These are phyloP conservation scores for Gyromitra esculenta DNA, from an alignment of 2,329 filamentous ascomycete species.

Conservation along the genomic window DNA sequence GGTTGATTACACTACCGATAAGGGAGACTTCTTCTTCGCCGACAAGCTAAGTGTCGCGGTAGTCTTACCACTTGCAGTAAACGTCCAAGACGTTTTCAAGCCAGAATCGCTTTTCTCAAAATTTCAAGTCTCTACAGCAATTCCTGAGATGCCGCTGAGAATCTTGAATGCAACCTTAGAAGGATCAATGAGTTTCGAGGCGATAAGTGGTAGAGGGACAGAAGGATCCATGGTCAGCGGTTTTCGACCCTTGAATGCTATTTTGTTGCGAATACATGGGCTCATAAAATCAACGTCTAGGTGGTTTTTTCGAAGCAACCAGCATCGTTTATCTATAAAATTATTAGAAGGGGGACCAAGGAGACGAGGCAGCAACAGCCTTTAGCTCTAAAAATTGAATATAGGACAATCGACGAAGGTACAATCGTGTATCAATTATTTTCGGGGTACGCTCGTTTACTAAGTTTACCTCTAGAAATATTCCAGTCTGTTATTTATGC, in stretches of 20 bases:
- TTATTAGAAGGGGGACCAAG: conserved; percentile 68
- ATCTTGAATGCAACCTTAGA: conserved; percentile 76
- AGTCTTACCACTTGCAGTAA: conserved; percentile 85
- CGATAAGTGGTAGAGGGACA: conserved; percentile 64
- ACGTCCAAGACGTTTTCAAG: conserved; percentile 96
- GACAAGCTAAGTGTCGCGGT: conserved; percentile 72
- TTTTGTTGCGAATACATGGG: conserved; percentile 56
- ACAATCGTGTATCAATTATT: conserved; percentile 47
- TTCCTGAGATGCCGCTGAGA: conserved; percentile 75
- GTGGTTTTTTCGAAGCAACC: conserved; percentile 83
- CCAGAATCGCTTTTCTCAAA: conserved; percentile 81
- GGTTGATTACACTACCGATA: conserved; percentile 74
- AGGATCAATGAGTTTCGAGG: conserved; percentile 74
- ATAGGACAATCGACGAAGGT: conserved; percentile 51
- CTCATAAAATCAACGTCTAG: conserved; percentile 61
- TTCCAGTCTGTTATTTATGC: conserved; percentile 62
- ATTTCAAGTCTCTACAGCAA: conserved; percentile 86
- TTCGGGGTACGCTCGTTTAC: conserved; percentile 17
- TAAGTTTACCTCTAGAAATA: conserved; percentile 67
- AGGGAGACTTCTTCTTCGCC: conserved; percentile 73
- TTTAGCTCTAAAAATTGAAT: conserved; percentile 54
- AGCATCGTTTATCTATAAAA: conserved; percentile 81
- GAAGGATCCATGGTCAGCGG: conserved; percentile 52
- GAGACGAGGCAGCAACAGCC: conserved; percentile 61
- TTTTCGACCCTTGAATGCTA: conserved; percentile 63